phyloP scores from a whole-genome alignment of 2,329 filamentous ascomycete species.

The Hirsutella minnesotensis region DNA sequence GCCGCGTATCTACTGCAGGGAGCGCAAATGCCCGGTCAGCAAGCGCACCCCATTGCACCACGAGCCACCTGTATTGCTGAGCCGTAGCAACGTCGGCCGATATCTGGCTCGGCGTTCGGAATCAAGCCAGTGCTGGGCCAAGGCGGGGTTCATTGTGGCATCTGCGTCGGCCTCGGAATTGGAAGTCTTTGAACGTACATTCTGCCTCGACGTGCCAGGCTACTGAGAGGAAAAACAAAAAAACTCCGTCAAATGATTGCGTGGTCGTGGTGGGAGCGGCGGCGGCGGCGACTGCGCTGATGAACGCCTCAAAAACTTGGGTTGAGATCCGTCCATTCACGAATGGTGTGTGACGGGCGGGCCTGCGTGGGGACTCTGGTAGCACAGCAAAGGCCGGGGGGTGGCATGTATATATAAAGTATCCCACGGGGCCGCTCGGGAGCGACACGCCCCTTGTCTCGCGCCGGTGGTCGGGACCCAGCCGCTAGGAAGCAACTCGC shows the following conservation, averaged over 20 bases:
- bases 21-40: neutral
- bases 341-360: conserved; percentile 27
- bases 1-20: neutral
- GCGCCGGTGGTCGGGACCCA: neutral
- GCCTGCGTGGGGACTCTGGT: conserved; percentile 23
- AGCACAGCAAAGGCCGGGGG: conserved; percentile 19
- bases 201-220: too few species aligned
- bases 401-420: conserved; percentile 21
- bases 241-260: too few species aligned
- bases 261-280: neutral
- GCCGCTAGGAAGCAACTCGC: neutral
- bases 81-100: too few species aligned
- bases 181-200: too few species aligned
- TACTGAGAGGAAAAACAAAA: too few species aligned
- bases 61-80: too few species aligned
- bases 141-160: too few species aligned
- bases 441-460: neutral
- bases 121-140: too few species aligned
- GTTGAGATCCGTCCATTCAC: conserved; percentile 26
- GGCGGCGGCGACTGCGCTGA: conserved; percentile 6
- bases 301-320: conserved; percentile 21
- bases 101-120: too few species aligned
- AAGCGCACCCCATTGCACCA: neutral
- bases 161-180: too few species aligned
- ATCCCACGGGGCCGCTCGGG: conserved; percentile 5